Evolutionary conservation across 768 basidiomycete genomes (phyloP).

Genomic region (Calvatia gigantea): DNA sequence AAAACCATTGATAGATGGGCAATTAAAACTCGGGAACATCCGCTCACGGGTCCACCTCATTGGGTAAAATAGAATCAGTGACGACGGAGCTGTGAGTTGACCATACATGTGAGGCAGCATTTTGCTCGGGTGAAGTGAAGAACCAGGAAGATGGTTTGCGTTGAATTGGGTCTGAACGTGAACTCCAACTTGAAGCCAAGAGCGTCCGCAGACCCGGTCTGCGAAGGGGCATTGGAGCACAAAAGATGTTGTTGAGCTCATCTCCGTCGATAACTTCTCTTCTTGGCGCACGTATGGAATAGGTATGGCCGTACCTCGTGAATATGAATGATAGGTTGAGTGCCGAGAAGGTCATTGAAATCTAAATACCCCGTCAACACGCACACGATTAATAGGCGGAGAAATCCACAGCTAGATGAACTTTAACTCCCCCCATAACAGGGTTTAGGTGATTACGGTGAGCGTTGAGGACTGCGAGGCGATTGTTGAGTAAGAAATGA

Average conservation of each 20-base stretch:
- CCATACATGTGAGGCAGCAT: background rate
- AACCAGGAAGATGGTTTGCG: background rate
- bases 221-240: background rate
- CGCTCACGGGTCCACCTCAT: background rate
- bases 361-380: background rate
- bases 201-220: background rate
- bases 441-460: background rate
- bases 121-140: background rate
- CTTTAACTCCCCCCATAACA: background rate
- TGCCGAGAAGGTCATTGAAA: background rate
- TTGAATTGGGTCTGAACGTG: background rate
- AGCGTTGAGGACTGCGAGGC: background rate
- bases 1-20: background rate
- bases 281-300: background rate
- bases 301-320: constrained; percentile 5
- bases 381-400: background rate
- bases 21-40: background rate
- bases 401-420: background rate
- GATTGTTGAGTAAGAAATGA: background rate
- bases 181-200: background rate
- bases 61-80: background rate
- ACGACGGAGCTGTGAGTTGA: background rate
- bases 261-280: background rate
- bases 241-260: too few relatives aligned
- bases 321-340: constrained; percentile 1